These are phyloP conservation scores for Elsinoe necatrix DNA, from an alignment of 2,329 filamentous ascomycete species.

Conservation along the genomic window DNA sequence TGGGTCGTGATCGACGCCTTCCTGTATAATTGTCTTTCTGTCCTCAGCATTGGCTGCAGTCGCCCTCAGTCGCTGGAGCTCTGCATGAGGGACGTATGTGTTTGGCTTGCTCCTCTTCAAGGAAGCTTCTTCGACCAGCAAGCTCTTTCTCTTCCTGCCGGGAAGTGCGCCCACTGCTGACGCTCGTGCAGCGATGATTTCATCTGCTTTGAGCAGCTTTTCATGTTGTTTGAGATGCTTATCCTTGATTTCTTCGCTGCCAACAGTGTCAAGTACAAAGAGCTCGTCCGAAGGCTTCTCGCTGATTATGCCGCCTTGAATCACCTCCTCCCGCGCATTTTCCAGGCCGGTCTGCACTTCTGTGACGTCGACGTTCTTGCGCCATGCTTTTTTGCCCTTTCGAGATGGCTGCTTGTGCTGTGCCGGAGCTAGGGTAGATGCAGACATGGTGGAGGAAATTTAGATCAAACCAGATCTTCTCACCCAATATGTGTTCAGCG, in stretches of 20 bases:
- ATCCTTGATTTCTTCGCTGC: constrained; percentile 59
- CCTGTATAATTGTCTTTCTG: constrained; percentile 38
- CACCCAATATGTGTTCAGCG: background rate
- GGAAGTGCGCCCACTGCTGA: constrained; percentile 74
- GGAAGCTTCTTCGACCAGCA: constrained; percentile 57
- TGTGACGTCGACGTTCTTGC: constrained; percentile 93
- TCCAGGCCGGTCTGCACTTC: constrained; percentile 77
- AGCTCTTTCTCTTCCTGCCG: constrained; percentile 64
- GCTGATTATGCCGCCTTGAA: constrained; percentile 76
- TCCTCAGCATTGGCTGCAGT: constrained; percentile 66
- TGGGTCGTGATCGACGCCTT: constrained; percentile 60
- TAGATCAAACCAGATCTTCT: background rate
- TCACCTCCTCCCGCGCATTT: constrained; percentile 78
- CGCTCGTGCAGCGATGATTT: constrained; percentile 71
- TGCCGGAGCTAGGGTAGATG: constrained; percentile 55
- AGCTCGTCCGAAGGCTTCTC: constrained; percentile 78
- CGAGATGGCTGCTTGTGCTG: constrained; percentile 83
- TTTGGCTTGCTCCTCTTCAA: constrained; percentile 68
- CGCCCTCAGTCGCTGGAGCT: constrained; percentile 66
- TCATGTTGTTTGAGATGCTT: constrained; percentile 55
- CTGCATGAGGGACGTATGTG: constrained; percentile 70
- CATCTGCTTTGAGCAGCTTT: constrained; percentile 79
- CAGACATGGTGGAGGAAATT: constrained; percentile 29
- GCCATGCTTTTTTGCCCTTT: constrained; percentile 98
- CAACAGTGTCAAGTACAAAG: constrained; percentile 71